phyloP scores from a whole-genome alignment of 2,329 filamentous ascomycete species.

The Ascochyta rabiei region DNA sequence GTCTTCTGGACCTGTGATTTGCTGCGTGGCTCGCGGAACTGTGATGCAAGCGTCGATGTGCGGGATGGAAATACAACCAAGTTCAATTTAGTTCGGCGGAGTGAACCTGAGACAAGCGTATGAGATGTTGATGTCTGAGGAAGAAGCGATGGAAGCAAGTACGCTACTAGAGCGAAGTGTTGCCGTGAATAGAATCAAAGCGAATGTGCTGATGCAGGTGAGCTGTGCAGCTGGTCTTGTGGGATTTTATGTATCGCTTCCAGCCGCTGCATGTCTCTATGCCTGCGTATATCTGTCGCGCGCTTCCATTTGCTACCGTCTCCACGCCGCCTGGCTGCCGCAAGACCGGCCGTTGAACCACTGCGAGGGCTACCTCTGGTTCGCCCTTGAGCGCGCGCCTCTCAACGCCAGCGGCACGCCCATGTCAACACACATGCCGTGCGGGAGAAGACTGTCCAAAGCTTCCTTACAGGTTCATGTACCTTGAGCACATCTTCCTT shows the following conservation, averaged over 20 bases:
- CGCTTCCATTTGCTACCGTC: slow-evolving; percentile 42
- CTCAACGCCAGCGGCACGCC: slow-evolving; percentile 39
- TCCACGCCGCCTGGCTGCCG: slow-evolving; percentile 30
- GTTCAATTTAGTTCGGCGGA: slow-evolving; percentile 15
- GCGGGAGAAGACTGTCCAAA: slow-evolving; percentile 32
- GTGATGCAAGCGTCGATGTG: slow-evolving; percentile 35
- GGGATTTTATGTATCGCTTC: slow-evolving; percentile 44
- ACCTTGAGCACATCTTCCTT: slow-evolving; percentile 22
- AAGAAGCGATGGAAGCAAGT: slow-evolving; percentile 17
- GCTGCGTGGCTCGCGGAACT: slow-evolving; percentile 25
- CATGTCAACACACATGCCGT: slow-evolving; percentile 34
- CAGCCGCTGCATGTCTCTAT: slow-evolving; percentile 44
- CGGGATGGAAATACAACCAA: slow-evolving; percentile 29
- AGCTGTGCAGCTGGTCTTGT: slow-evolving; percentile 33
- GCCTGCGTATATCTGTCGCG: slow-evolving; percentile 41
- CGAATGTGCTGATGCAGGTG: slow-evolving; percentile 26
- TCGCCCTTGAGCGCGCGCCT: slow-evolving; percentile 44
- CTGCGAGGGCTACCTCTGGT: slow-evolving; percentile 38
- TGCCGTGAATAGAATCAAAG: slow-evolving; percentile 31
- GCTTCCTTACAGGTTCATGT: slow-evolving; percentile 37
- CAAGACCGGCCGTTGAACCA: slow-evolving; percentile 34
- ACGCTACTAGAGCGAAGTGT: slow-evolving; percentile 14
- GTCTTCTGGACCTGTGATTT: slow-evolving; percentile 33
- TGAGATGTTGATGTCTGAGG: slow-evolving; percentile 30
- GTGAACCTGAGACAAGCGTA: slow-evolving; percentile 36